A percentile compares a stretch with the other conserved stretches of the same genome.
phyloP scores from a whole-genome alignment of 2,329 filamentous ascomycete genomes.

The Penicillium brevicompactum region DNA sequence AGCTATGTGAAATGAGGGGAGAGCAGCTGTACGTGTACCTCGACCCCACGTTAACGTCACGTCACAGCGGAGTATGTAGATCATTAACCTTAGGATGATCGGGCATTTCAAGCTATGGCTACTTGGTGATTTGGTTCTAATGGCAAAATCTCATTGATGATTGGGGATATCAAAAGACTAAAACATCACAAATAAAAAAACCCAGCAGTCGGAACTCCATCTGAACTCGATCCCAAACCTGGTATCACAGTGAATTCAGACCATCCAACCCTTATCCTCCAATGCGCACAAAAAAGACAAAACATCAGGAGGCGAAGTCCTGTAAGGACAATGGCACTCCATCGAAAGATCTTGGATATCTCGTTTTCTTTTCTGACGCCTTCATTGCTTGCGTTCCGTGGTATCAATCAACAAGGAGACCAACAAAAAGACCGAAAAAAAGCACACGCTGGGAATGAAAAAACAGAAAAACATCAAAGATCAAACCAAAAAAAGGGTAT shows the following conservation, averaged over 20 bases:
- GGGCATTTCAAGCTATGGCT: too few relatives aligned
- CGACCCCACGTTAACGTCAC: constrained; percentile 19
- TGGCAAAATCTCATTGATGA: constrained; percentile 28
- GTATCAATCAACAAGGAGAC: constrained; percentile 28
- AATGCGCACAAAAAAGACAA: constrained; percentile 10
- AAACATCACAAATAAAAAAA: constrained; percentile 19
- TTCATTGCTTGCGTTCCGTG: constrained; percentile 34
- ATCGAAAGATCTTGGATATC: constrained; percentile 31
- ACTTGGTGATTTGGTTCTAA: constrained; percentile 2
- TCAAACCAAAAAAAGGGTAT: constrained; percentile 45
- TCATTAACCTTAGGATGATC: background rate
- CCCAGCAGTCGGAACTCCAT: constrained; percentile 5
- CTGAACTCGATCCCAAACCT: constrained; percentile 5
- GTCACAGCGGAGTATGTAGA: background rate
- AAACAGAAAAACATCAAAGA: constrained; percentile 26
- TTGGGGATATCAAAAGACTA: constrained; percentile 26
- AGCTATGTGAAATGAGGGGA: background rate
- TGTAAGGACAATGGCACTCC: constrained; percentile 16
- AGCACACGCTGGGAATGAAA: constrained; percentile 15
- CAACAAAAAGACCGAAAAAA: constrained; percentile 14
- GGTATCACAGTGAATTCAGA: constrained; percentile 1
- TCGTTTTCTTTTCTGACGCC: constrained; percentile 33
- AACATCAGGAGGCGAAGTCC: constrained; percentile 11
- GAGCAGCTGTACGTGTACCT: background rate
- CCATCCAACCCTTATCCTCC: constrained; percentile 9